Evolutionary conservation across 78 protist genomes (phyloP), one percentile per base, ranked within the genome.

Genomic region (Dictyostelium firmibasis): DNA sequence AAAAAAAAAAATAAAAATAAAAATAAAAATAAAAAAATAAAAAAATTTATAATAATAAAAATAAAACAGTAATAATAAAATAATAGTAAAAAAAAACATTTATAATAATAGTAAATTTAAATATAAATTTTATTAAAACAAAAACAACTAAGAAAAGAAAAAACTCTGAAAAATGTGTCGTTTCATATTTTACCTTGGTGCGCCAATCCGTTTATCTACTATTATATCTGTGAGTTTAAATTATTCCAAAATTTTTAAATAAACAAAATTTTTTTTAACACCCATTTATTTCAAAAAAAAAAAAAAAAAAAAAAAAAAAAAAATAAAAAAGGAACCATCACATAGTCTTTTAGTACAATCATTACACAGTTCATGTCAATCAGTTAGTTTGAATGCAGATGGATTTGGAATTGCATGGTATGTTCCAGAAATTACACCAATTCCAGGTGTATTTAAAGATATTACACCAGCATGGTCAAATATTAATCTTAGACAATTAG

Each of bases 401-500:
- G 94, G 94, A 18, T 89, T 89, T 67, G 94, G 94, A 36, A 69
- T 89, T 18, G 62, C 87, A 11, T 89, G 94, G 94, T 89, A 62
- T 57, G 93, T 88, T 9, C 86, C 86, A 31, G 94, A 89, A 6
- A 81, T 89, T 33, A 31, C 94, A 69, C 87, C 94, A 23, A 89
- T 76, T 81, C 94, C 94, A n/a, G 86, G 82, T 20, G 94, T 89
- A 25, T 89, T 89, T 44, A 89, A 89, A 47, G 94, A 89, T 81
- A 89, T 89, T 67, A 89, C 94, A n/a, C 94, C 94, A 38, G 94
- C 94, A 20, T 89, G 94, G 94, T 69, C 83, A 23, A 89, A 89
- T 35, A 69, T 64, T 11, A 89, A 89, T 81, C 81, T 89, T 13
- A 53, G 87, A 64, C 94, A 89, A 47, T 81, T 89, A 14, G 36